These are phyloP conservation scores for Scheffersomyces lignicola DNA, from an alignment of 1,139 yeast species.

Conservation along the genomic window DNA sequence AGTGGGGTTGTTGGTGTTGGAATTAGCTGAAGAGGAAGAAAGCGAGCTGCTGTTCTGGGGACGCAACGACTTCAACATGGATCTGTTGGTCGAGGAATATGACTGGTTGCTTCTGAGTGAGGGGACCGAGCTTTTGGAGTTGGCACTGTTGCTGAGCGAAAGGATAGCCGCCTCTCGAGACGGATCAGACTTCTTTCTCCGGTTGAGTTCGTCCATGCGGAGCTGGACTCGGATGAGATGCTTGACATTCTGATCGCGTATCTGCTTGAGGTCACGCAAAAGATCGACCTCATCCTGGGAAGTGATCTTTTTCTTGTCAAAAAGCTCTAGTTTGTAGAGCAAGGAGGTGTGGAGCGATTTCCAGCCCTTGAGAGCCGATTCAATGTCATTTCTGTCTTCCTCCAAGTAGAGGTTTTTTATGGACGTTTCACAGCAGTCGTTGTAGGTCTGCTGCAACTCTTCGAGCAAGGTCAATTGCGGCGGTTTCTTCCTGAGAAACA, in stretches of 20 bases:
- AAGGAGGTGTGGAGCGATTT: conserved; percentile 63
- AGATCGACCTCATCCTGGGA: conserved; percentile 43
- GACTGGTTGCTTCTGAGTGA: conserved; percentile 23
- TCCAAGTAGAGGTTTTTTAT: conserved; percentile 58
- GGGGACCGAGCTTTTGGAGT: conserved; percentile 23
- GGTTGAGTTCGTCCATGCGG: conserved; percentile 37
- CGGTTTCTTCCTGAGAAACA: conserved; percentile 57
- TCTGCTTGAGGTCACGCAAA: conserved; percentile 45
- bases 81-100: conserved; percentile 13
- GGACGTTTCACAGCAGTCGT: conserved; percentile 59
- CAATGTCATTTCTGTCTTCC: conserved; percentile 46
- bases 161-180: conserved; percentile 10
- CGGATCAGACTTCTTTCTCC: conserved; percentile 15
- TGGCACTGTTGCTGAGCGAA: conserved; percentile 6
- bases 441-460: conserved; percentile 60
- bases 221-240: conserved; percentile 47
- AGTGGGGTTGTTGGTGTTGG: background rate
- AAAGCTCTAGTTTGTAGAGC: conserved; percentile 53
- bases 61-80: conserved; percentile 41
- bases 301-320: conserved; percentile 45
- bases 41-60: conserved; percentile 14
- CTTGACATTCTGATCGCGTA: conserved; percentile 53
- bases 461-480: conserved; percentile 53
- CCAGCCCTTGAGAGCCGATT: conserved; percentile 71
- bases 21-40: conserved; percentile 10